phyloP scores from a whole-genome alignment of 2,329 filamentous ascomycete species.

The Seiridium unicorne region DNA sequence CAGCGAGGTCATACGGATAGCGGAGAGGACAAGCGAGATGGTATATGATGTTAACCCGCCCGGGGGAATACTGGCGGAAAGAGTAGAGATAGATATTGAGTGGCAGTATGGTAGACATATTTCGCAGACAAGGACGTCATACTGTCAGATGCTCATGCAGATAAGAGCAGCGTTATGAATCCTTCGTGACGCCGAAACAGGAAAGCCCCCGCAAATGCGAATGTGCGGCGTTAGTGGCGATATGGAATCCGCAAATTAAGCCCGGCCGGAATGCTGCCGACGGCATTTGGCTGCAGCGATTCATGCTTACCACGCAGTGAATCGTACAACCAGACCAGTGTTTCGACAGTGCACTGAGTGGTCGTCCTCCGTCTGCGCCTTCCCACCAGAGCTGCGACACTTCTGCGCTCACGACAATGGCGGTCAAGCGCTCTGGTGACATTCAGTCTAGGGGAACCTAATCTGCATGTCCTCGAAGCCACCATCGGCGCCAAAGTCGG shows the following conservation, averaged over 20 bases:
- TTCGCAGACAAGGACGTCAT: background rate
- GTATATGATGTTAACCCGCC: background rate
- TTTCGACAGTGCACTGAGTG: too few species aligned
- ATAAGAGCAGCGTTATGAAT: background rate
- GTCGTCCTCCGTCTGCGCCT: too few species aligned
- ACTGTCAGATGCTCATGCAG: background rate
- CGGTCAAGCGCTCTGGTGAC: background rate
- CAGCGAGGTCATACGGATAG: background rate
- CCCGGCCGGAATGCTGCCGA: background rate
- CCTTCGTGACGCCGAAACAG: background rate
- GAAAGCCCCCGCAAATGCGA: background rate
- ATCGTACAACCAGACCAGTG: background rate
- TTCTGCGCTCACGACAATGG: background rate
- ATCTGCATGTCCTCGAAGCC: background rate
- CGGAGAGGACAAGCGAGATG: background rate
- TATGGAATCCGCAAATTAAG: background rate
- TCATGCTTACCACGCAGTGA: background rate
- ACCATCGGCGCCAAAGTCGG: background rate
- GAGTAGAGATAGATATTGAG: too few species aligned
- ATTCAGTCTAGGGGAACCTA: background rate
- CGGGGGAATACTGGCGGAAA: background rate
- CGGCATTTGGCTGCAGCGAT: background rate
- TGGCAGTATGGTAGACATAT: too few species aligned
- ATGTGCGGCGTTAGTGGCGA: background rate
- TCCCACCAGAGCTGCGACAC: too few species aligned